These are phyloP conservation scores for Fonsecaea pedrosoi DNA, from an alignment of 2,329 filamentous ascomycete species.

Conservation along the genomic window DNA sequence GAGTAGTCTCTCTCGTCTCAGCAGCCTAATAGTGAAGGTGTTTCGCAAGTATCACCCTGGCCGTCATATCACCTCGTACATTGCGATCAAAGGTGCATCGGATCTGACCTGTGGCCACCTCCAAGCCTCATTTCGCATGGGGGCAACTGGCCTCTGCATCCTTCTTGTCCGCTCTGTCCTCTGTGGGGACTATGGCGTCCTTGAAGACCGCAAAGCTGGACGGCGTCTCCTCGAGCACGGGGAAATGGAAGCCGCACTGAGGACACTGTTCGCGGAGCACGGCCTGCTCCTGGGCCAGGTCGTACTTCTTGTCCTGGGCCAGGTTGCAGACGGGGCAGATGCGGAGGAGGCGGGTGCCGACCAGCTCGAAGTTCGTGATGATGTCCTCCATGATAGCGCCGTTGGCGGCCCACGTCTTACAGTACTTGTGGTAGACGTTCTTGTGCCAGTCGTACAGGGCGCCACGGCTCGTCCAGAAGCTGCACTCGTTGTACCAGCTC, in stretches of 20 bases:
- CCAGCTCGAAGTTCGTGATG: conserved; percentile 34
- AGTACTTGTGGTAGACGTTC: conserved; percentile 32
- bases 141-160: neutral
- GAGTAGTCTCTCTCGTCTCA: no score
- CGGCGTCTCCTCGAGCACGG: conserved; percentile 27
- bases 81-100: neutral
- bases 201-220: conserved; percentile 34
- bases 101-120: neutral
- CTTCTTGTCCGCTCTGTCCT: neutral
- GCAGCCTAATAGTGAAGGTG: no score
- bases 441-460: conserved; percentile 34
- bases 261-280: conserved; percentile 29
- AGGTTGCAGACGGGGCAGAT: conserved; percentile 29
- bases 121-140: neutral
- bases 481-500: conserved; percentile 34
- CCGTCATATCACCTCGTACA: neutral
- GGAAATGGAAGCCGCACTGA: conserved; percentile 30
- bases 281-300: conserved; percentile 32
- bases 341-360: conserved; percentile 30
- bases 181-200: conserved; percentile 17
- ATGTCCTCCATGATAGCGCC: conserved; percentile 33
- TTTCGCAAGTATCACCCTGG: neutral
- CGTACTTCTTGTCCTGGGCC: conserved; percentile 32
- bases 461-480: conserved; percentile 34
- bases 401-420: conserved; percentile 33